A percentile compares a stretch with the other conserved stretches of the same genome.
Evolutionary conservation across 2,329 filamentous ascomycete genomes (phyloP).

Genomic region (Paecilomyces sp.): DNA sequence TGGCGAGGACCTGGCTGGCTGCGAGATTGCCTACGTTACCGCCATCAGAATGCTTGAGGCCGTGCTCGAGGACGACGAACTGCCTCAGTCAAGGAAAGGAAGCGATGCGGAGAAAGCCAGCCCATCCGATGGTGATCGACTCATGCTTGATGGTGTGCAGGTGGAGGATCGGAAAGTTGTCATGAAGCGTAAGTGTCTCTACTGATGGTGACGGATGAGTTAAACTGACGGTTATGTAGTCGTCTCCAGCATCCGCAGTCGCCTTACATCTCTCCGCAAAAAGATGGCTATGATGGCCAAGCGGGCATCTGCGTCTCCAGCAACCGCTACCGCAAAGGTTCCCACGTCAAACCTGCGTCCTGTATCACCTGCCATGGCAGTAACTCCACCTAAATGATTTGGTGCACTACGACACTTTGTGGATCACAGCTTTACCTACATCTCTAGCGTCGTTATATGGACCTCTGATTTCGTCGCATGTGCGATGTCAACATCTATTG

Average conservation of each 20-base stretch:
- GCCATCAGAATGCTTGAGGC: conserved; percentile 93
- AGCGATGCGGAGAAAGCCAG: conserved; percentile 13
- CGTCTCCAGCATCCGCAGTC: conserved; percentile 42
- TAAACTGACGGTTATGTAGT: conserved; percentile 22
- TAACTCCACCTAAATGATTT: conserved; percentile 26
- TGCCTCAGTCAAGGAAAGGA: conserved; percentile 24
- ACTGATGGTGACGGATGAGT: conserved; percentile 13
- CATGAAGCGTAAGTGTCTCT: conserved; percentile 39
- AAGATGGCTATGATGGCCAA: conserved; percentile 44
- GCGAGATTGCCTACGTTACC: conserved; percentile 87
- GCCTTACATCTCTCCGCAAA: conserved; percentile 40
- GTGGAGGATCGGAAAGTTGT: conserved; percentile 43
- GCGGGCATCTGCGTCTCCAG: conserved; percentile 34
- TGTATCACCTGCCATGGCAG: conserved; percentile 23
- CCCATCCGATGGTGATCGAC: conserved; percentile 22
- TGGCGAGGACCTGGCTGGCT: conserved; percentile 77
- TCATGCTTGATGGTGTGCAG: conserved; percentile 36
- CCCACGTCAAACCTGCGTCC: conserved; percentile 23
- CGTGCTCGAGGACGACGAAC: conserved; percentile 76
- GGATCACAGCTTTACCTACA: background rate
- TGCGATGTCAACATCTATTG: background rate
- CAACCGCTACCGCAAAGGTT: conserved; percentile 19
- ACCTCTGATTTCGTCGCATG: background rate
- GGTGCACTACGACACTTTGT: background rate
- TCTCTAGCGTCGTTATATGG: background rate